A percentile compares a stretch with the other conserved stretches of the same genome.
Conservation (phyloP, 1,139 yeast species). For the Yamadazyma dendronema region DNA sequence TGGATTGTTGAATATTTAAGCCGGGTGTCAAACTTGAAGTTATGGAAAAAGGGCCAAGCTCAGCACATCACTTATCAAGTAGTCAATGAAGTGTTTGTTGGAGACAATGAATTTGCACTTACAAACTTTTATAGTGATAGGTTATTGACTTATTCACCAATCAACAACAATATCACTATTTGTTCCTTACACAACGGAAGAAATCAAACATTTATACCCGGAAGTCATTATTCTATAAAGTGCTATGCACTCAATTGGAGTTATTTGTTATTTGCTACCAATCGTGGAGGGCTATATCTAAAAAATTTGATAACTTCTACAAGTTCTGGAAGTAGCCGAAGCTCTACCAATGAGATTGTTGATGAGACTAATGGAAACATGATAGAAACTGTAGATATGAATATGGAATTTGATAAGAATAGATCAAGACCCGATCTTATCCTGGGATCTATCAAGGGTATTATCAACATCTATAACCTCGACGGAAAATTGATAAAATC, state of each 20-base stretch:
- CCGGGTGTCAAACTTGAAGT: conserved; percentile 40
- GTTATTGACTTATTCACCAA: conserved; percentile 31
- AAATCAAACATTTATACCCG: conserved; percentile 41
- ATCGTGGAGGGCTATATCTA: conserved; percentile 28
- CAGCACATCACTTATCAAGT: conserved; percentile 31
- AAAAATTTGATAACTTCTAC: conserved; percentile 35
- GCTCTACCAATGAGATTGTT: conserved; percentile 19
- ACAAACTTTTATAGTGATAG: conserved; percentile 39
- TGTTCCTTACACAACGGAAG: conserved; percentile 43
- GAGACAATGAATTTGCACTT: conserved; percentile 27
- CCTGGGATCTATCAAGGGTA: conserved; percentile 25
- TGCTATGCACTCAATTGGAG: conserved; percentile 34
- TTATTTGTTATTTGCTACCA: conserved; percentile 30
- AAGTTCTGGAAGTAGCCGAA: conserved; percentile 18
- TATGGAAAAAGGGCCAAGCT: conserved; percentile 52
- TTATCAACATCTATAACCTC: conserved; percentile 28
- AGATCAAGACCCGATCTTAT: conserved; percentile 27
- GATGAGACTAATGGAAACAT: conserved; percentile 10
- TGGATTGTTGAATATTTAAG: conserved; percentile 59
- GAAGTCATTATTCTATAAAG: conserved; percentile 21
- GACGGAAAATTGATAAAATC: conserved; percentile 21
- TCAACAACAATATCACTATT: conserved; percentile 36
- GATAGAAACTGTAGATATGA: conserved; percentile 23
- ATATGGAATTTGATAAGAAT: conserved; percentile 23
- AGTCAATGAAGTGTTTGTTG: conserved; percentile 24